Base-by-base conservation (phyloP, 768 basidiomycete species). In the Tylopilus subfusipes region DNA sequence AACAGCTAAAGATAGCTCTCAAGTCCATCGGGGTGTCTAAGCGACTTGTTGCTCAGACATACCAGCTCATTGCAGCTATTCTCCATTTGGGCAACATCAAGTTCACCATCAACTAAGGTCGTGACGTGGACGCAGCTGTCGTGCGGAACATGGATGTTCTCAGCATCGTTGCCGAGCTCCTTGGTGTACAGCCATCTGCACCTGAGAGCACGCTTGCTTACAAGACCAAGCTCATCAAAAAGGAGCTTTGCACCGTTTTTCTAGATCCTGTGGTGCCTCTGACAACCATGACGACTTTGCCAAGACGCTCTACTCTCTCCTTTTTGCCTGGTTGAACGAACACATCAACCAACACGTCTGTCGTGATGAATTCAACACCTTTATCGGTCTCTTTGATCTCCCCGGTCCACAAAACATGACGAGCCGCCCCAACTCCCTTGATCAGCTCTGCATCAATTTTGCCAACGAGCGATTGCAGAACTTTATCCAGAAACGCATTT, bases 271-370 rank as follows among this genome's bases (percentile, higher is more conserved):
- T 65, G 91, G 90, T 49, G 93, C 96, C 2, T 86, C 91, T 0
- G 87, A 90, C 64, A 97, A 98, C 61, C 78, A 94, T 42, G 96
- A 98, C 65, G 93, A 96, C 68, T 85, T 99, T 34, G 92, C 95
- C 19, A 88, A 93, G 69, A 89, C 91, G 0, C 80, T 98, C 0
- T 98, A 98, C 68, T 93, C 93, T 5, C 82, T 99, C 3, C 81
- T 98, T 19, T 98, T 98, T 64, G 85, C 92, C 3, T 98, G 95
- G 95, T 72, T 98, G 55, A 96, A 95, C 68, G 97, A 98, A 67
- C 83, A 92, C 67, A 87, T 98, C 76, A 98, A 98, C 68, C 89
- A 97, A 62, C 89, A 90, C 38, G 83, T 99, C 16, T 97, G 94
- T 76, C 84, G 86, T 22, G 95, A 98, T 36, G 93, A 97, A 66